Percentiles rank a stretch among this genome's conserved stretches.
Evolutionary conservation across 2,329 filamentous ascomycete genomes (phyloP).

Genomic region (Massarina eburnea): DNA sequence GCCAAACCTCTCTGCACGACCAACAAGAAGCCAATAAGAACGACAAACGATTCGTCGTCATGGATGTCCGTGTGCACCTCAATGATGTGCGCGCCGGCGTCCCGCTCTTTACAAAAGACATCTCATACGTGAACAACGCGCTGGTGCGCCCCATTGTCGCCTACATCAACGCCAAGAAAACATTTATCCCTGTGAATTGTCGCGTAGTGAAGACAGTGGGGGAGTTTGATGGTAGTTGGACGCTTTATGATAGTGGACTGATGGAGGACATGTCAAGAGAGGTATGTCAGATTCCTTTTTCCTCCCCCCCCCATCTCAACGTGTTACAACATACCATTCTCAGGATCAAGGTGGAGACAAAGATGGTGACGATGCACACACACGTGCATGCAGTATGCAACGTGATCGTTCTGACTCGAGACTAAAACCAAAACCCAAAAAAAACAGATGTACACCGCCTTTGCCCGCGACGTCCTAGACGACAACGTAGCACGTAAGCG

Average conservation of each 20-base stretch:
- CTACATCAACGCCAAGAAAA: slow-evolving; percentile 94
- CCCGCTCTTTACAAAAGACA: slow-evolving; percentile 85
- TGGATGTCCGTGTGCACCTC: slow-evolving; percentile 92
- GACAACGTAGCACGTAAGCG: slow-evolving; percentile 84
- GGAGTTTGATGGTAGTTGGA: slow-evolving; percentile 96
- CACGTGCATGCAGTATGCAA: background rate
- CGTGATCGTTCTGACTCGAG: no score
- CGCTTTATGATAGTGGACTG: slow-evolving; percentile 86
- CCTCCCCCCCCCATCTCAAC: background rate
- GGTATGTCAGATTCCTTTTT: slow-evolving; percentile 38
- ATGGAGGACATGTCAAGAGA: slow-evolving; percentile 93
- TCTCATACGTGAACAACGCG: slow-evolving; percentile 95
- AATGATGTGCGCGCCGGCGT: slow-evolving; percentile 94
- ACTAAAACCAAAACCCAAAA: no score
- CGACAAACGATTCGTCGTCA: slow-evolving; percentile 75
- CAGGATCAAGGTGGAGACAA: background rate
- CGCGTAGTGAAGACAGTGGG: slow-evolving; percentile 84
- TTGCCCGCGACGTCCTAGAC: slow-evolving; percentile 87
- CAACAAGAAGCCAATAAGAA: slow-evolving; percentile 11
- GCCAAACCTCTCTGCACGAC: slow-evolving; percentile 15
- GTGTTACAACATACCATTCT: background rate
- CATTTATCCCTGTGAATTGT: slow-evolving; percentile 94
- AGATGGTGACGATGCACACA: slow-evolving; percentile 5
- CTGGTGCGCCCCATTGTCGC: slow-evolving; percentile 94
- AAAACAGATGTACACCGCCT: slow-evolving; percentile 81